Percentiles rank a stretch among this genome's conserved stretches.
phyloP scores from a whole-genome alignment of 148 eudicot genomes.

The Rhododendron williamsianum region DNA sequence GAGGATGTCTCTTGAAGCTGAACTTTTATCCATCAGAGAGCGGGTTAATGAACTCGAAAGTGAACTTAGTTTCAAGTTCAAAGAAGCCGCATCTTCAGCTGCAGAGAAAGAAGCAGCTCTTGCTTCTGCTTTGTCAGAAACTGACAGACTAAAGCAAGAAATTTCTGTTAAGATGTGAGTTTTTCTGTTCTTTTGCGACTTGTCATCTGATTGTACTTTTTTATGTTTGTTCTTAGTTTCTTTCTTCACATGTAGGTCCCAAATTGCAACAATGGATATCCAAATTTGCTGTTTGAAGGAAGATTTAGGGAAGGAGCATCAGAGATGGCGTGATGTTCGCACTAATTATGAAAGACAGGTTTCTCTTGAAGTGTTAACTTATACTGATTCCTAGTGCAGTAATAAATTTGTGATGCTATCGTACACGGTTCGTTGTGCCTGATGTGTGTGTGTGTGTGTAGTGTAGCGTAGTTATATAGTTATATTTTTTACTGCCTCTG shows the following conservation, averaged over 20 bases:
- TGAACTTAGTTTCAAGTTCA: constrained; percentile 45
- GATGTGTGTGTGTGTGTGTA: neutral
- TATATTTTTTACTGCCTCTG: neutral
- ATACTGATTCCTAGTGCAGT: neutral
- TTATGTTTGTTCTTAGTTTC: neutral
- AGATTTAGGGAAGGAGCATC: constrained; percentile 72
- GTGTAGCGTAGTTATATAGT: neutral
- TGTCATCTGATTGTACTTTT: neutral
- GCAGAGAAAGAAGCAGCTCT: constrained; percentile 59
- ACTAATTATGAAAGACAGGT: constrained; percentile 95
- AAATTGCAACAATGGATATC: constrained; percentile 46
- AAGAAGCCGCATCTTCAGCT: constrained; percentile 57
- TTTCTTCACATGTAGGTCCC: constrained; percentile 30
- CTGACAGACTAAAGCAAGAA: constrained; percentile 62
- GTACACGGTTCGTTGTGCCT: neutral
- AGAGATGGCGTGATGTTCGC: constrained; percentile 62
- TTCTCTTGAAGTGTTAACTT: neutral
- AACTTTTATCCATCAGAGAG: constrained; percentile 50
- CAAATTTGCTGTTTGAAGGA: constrained; percentile 55
- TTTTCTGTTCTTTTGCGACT: neutral
- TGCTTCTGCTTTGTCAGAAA: constrained; percentile 54
- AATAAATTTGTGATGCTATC: neutral
- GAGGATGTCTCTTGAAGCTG: constrained; percentile 66
- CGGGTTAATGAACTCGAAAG: constrained; percentile 57
- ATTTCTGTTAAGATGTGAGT: constrained; percentile 41